Percentiles rank a stretch among this genome's conserved stretches.
Evolutionary conservation across 768 basidiomycete genomes (phyloP).

Genomic region (Macrocybe gigantea): DNA sequence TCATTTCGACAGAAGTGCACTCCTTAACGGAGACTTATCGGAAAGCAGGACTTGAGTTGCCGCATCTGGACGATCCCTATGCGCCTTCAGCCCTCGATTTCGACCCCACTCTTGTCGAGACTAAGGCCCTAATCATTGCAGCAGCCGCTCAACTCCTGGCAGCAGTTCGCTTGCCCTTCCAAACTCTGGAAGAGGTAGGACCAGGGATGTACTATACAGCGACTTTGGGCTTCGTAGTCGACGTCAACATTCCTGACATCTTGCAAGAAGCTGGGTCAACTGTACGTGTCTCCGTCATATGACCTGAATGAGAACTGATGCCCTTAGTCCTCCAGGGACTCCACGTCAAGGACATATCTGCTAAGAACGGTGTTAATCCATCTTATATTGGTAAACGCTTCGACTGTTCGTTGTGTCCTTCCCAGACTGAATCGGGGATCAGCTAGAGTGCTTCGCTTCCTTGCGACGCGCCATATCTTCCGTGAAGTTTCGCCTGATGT

Average conservation of each 20-base stretch:
- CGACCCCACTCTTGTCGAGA: conserved; percentile 8
- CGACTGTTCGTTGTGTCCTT: not conserved
- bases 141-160: conserved; percentile 22
- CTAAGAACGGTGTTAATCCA: conserved; percentile 19
- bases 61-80: conserved; percentile 19
- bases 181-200: conserved; percentile 8
- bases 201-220: conserved; percentile 8
- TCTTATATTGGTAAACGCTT: conserved; percentile 22
- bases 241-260: conserved; percentile 28
- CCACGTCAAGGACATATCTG: conserved; percentile 28
- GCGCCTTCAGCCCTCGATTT: conserved; percentile 13
- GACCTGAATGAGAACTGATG: conserved; percentile 6
- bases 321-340: conserved; percentile 16
- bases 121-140: conserved; percentile 13
- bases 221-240: conserved; percentile 16
- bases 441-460: conserved; percentile 17
- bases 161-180: conserved; percentile 11
- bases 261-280: conserved; percentile 23
- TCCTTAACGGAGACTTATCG: conserved; percentile 16
- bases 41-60: conserved; percentile 14
- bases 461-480: conserved; percentile 19
- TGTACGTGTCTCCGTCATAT: conserved; percentile 1
- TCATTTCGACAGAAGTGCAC: conserved; percentile 16
- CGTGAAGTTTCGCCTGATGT: conserved; percentile 18
- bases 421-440: not conserved